Conservation (phyloP, 179 eudicot species). For the Silene coronaria region DNA sequence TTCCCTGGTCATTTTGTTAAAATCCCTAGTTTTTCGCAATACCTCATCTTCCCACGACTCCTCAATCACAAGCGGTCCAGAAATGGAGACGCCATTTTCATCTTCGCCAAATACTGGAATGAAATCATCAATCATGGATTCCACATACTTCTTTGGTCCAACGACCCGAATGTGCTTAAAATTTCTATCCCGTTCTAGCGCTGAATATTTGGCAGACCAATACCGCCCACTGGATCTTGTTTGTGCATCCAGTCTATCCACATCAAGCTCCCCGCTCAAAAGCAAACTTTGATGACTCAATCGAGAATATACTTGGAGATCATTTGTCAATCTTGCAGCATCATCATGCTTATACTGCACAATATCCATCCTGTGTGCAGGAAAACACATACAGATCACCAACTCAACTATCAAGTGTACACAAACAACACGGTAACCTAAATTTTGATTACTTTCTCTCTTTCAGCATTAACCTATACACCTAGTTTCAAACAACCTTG, state of each 20-base stretch:
- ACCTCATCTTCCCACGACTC: conserved; percentile 99
- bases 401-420: neutral
- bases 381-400: neutral
- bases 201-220: conserved; percentile 76
- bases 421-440: neutral
- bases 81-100: conserved; percentile 23
- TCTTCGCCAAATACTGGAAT: conserved; percentile 50
- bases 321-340: conserved; percentile 28
- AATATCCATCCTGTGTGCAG: conserved; percentile 62
- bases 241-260: conserved; percentile 57
- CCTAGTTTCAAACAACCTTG: neutral
- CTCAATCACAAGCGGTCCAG: conserved; percentile 39
- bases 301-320: conserved; percentile 27
- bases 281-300: conserved; percentile 27
- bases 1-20: conserved; percentile 83
- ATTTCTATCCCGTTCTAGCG: conserved; percentile 68
- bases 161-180: conserved; percentile 56
- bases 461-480: neutral
- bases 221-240: conserved; percentile 72
- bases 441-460: neutral
- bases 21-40: conserved; percentile 76
- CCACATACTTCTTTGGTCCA: conserved; percentile 34
- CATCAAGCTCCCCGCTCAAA: conserved; percentile 52
- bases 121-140: conserved; percentile 36
- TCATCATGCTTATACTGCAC: conserved; percentile 65